Evolutionary conservation across 345 rosid genomes (phyloP).

Genomic region (Hypericum perforatum): DNA sequence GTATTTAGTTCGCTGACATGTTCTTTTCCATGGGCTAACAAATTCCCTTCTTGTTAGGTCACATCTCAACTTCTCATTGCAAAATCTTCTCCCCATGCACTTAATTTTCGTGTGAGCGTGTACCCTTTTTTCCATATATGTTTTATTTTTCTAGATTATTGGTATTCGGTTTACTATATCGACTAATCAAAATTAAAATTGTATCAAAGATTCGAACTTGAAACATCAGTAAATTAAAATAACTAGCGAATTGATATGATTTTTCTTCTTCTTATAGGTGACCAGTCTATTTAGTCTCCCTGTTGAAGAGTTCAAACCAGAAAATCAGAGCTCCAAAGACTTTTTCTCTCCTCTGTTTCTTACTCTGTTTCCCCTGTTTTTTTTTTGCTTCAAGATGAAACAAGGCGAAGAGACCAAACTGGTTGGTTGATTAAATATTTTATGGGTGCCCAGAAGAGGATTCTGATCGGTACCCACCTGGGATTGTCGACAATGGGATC

Average conservation of each 20-base stretch:
- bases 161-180: no score
- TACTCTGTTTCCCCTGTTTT: conserved; percentile 20
- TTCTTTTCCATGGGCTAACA: conserved; percentile 35
- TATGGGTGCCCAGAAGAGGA: conserved; percentile 19
- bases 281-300: conserved; percentile 36
- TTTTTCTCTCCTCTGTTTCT: no score
- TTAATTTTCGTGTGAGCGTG: no score
- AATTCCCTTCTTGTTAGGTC: conserved; percentile 40
- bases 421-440: conserved; percentile 26
- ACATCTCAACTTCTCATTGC: conserved; percentile 33
- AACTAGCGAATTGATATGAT: conserved; percentile 20
- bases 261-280: conserved; percentile 31
- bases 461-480: conserved; percentile 17
- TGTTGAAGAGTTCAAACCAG: conserved; percentile 30
- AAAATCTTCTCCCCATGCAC: conserved; percentile 14
- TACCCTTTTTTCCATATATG: no score
- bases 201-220: no score
- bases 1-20: conserved; percentile 32
- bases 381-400: conserved; percentile 37
- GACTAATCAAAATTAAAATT: no score
- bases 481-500: conserved; percentile 27
- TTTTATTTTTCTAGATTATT: no score
- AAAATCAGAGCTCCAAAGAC: conserved; percentile 28
- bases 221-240: no score
- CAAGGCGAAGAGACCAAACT: conserved; percentile 8